phyloP scores from a whole-genome alignment of 2,329 filamentous ascomycete genomes.

The Aureobasidium musti region DNA sequence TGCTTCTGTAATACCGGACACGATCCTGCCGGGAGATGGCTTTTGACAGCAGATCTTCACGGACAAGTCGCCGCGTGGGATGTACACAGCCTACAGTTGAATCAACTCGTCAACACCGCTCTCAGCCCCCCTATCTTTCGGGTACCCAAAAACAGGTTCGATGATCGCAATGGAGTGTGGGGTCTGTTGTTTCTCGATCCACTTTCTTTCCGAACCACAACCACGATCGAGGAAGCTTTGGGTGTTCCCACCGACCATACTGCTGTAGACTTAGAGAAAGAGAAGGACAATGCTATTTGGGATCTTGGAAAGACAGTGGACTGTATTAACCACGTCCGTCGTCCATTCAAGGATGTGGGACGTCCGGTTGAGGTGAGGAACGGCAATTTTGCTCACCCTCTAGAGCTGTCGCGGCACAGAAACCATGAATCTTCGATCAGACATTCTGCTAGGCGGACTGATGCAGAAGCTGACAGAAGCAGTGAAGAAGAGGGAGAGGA shows the following conservation, averaged over 20 bases:
- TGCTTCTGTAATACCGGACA: conserved; percentile 60
- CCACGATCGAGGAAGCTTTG: conserved; percentile 27
- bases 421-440: neutral
- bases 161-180: conserved; percentile 43
- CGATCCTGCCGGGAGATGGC: conserved; percentile 58
- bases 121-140: neutral
- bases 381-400: conserved; percentile 17
- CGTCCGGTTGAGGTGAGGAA: neutral
- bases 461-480: neutral
- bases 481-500: conserved; percentile 2
- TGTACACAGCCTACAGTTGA: conserved; percentile 34
- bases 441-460: neutral
- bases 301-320: conserved; percentile 38
- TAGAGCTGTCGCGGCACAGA: neutral
- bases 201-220: conserved; percentile 39
- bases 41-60: conserved; percentile 59
- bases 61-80: conserved; percentile 55
- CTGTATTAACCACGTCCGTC: neutral
- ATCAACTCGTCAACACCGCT: conserved; percentile 17
- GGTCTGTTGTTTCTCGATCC: conserved; percentile 44
- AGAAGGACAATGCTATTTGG: conserved; percentile 34
- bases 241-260: neutral
- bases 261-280: neutral
- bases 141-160: conserved; percentile 30
- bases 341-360: conserved; percentile 1